A percentile compares a stretch with the other conserved stretches of the same genome.
Conservation (phyloP, 2,329 filamentous ascomycete genomes). For the Colletotrichum tamarilloi region DNA sequence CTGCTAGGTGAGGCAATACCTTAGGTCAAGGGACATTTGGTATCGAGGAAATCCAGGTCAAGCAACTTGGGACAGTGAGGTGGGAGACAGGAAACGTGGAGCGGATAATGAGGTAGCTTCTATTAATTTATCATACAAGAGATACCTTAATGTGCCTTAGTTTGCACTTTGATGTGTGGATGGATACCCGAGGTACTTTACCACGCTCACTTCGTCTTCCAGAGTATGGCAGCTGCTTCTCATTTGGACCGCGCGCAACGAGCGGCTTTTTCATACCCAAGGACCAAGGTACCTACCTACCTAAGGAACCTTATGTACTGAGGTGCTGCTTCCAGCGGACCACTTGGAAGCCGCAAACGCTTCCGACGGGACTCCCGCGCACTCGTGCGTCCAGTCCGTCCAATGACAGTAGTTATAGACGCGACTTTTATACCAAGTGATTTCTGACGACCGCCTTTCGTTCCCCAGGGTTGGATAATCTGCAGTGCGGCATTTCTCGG, state of each 20-base stretch:
- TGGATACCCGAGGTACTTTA: background rate
- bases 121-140: no score
- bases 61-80: no score
- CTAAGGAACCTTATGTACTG: no score
- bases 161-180: background rate
- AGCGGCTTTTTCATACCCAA: background rate
- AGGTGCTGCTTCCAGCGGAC: background rate
- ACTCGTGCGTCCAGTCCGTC: background rate
- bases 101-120: no score
- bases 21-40: no score
- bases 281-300: no score
- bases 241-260: background rate
- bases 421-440: background rate
- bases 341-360: background rate
- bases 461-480: background rate
- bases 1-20: no score
- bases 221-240: background rate
- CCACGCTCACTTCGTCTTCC: no score
- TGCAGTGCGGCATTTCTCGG: conserved; percentile 7
- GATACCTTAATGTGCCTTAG: background rate
- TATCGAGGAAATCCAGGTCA: no score
- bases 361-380: no score
- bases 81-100: no score
- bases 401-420: background rate
- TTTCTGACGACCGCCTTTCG: background rate